phyloP scores from a whole-genome alignment of 352 stramenopile species.

The Pythium phragmiticola region DNA sequence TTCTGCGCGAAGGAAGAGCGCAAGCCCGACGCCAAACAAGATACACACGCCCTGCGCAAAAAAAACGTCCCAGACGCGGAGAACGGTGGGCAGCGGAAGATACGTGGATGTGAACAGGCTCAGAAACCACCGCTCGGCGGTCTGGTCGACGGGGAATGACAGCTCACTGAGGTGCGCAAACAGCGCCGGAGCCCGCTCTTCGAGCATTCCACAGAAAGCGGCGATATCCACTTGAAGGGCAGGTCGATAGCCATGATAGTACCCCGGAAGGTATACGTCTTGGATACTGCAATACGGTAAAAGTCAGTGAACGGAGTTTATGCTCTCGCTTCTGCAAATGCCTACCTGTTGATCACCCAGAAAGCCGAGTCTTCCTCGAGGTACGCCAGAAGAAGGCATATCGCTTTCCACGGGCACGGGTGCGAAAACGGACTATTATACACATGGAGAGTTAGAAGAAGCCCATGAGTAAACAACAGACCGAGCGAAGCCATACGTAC shows the following conservation, averaged over 20 bases:
- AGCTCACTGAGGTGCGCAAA: conserved; percentile 49
- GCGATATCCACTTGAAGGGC: conserved; percentile 68
- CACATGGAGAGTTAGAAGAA: conserved; percentile 16
- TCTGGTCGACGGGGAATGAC: conserved; percentile 49
- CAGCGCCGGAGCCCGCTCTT: conserved; percentile 55
- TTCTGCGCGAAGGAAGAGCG: conserved; percentile 64
- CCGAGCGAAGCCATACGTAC: conserved; percentile 14
- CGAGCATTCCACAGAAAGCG: conserved; percentile 50
- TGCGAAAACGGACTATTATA: conserved; percentile 59
- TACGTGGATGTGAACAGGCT: conserved; percentile 69
- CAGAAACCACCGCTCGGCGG: conserved; percentile 73
- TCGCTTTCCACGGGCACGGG: conserved; percentile 67
- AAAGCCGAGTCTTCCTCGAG: conserved; percentile 79
- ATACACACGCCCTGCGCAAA: conserved; percentile 70
- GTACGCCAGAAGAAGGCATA: conserved; percentile 68
- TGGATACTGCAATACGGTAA: conserved; percentile 38
- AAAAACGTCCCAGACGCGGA: conserved; percentile 79
- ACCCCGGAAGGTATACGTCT: conserved; percentile 64
- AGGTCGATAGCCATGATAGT: conserved; percentile 76
- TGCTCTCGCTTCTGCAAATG: too few species aligned
- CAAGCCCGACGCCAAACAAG: conserved; percentile 68
- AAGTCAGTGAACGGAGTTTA: not conserved
- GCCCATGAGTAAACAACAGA: not conserved
- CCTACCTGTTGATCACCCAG: conserved; percentile 81
- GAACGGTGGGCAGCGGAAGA: conserved; percentile 71